Evolutionary conservation across 2,329 filamentous ascomycete species (phyloP).

Genomic region (Calonectria crousiana): DNA sequence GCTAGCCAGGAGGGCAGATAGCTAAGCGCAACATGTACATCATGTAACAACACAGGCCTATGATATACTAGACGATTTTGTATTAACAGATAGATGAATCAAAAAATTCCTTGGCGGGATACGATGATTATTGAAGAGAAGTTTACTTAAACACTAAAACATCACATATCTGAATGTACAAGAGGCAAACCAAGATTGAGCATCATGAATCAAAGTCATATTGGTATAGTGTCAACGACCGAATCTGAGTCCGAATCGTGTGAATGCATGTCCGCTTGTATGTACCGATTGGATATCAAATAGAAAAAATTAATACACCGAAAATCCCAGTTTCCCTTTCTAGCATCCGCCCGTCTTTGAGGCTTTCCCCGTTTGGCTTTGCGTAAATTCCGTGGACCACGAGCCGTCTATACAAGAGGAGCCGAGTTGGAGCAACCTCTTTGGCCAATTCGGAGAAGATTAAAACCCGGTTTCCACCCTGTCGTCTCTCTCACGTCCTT

Average conservation of each 20-base stretch:
- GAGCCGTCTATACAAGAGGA: background rate
- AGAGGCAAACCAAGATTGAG: background rate
- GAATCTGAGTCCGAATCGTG: background rate
- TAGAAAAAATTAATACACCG: constrained; percentile 1
- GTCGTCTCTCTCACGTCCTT: background rate
- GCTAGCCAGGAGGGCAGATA: background rate
- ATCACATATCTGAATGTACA: background rate
- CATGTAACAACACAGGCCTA: constrained; percentile 28
- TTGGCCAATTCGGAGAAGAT: background rate
- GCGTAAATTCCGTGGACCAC: background rate
- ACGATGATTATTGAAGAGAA: background rate
- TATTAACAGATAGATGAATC: constrained; percentile 22
- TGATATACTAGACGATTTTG: constrained; percentile 12
- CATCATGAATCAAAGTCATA: constrained; percentile 10
- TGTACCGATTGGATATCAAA: constrained; percentile 16
- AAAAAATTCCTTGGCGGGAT: background rate
- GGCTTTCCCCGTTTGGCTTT: background rate
- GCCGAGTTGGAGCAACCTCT: background rate
- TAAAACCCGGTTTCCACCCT: background rate
- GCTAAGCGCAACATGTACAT: background rate
- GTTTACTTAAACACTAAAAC: background rate
- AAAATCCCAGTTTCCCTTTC: background rate
- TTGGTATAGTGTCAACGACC: background rate
- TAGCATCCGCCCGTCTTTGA: background rate
- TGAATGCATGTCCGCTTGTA: constrained; percentile 16